Percentiles rank a stretch among this genome's conserved stretches.
These are phyloP conservation scores for Mycogone perniciosa DNA, from an alignment of 2,329 filamentous ascomycete species.

Conservation along the genomic window DNA sequence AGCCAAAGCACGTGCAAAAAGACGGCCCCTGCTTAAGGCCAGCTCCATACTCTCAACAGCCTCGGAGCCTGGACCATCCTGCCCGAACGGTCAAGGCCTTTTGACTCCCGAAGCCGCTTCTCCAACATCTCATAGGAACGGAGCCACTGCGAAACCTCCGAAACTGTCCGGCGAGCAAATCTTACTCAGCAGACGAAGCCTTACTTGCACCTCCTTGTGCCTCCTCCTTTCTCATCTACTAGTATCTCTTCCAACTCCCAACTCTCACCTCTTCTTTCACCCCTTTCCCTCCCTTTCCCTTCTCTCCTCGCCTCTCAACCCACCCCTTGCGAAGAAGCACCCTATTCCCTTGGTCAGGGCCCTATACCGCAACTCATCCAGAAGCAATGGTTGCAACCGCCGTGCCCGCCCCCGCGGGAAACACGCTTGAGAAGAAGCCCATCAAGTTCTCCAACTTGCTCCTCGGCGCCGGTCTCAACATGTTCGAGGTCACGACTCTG, in stretches of 20 bases:
- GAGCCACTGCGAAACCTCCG: background rate
- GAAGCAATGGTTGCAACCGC: constrained; percentile 57
- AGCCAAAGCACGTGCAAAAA: background rate
- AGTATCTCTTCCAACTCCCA: background rate
- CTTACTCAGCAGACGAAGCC: background rate
- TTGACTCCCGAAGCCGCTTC: too few species aligned
- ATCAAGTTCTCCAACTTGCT: constrained; percentile 99
- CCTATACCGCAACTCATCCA: constrained; percentile 48
- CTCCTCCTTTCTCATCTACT: background rate
- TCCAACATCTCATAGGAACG: too few species aligned
- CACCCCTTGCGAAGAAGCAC: constrained; percentile 68
- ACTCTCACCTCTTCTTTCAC: background rate
- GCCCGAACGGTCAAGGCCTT: background rate
- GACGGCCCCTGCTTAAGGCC: background rate
- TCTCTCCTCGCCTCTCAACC: constrained; percentile 19
- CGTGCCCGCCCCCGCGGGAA: constrained; percentile 44
- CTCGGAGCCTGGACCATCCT: background rate
- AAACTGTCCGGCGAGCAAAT: background rate
- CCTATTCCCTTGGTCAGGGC: constrained; percentile 98
- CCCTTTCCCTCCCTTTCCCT: background rate
- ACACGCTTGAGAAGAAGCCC: constrained; percentile 90
- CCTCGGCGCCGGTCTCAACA: constrained; percentile 85
- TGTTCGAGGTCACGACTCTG: constrained; percentile 75
- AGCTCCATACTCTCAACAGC: background rate
- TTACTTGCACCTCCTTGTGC: background rate